Percentiles rank a stretch among this genome's conserved stretches.
phyloP scores from a whole-genome alignment of 1,284 basidiomycete species.

The Pascua sp. region DNA sequence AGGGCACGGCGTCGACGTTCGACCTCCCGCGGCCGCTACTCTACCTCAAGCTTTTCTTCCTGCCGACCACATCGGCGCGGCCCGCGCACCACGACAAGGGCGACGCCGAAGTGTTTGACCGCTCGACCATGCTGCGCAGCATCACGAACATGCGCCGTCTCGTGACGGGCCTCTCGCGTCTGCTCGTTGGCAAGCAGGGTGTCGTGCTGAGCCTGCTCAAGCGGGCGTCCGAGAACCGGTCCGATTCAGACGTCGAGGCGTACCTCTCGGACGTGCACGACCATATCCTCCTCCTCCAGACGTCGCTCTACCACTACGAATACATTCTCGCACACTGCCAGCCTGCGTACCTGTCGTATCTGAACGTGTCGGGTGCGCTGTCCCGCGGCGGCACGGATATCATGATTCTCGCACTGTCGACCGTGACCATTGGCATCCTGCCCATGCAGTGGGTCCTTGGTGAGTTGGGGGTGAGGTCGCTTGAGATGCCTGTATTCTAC shows the following conservation, averaged over 20 bases:
- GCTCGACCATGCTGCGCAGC: conserved; percentile 57
- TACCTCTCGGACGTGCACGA: conserved; percentile 94
- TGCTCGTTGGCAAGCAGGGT: conserved; percentile 77
- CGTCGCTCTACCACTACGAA: conserved; percentile 82
- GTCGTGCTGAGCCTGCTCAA: conserved; percentile 78
- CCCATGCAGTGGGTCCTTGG: conserved; percentile 65
- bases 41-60: conserved; percentile 39
- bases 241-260: conserved; percentile 66
- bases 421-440: conserved; percentile 66
- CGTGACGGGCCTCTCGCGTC: conserved; percentile 73
- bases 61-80: conserved; percentile 27
- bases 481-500: conserved; percentile 22
- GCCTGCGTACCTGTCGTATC: conserved; percentile 75
- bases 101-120: conserved; percentile 38
- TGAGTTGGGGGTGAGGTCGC: too few relatives aligned
- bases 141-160: conserved; percentile 78
- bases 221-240: conserved; percentile 51
- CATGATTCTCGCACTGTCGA: conserved; percentile 64
- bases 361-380: conserved; percentile 62
- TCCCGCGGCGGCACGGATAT: conserved; percentile 65
- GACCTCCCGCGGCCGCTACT: conserved; percentile 9
- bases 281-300: conserved; percentile 84
- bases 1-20: neutral
- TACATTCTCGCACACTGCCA: conserved; percentile 83
- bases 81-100: conserved; percentile 18